These are phyloP conservation scores for Gymnopilus dilepis DNA, from an alignment of 768 basidiomycete species.

Conservation along the genomic window DNA sequence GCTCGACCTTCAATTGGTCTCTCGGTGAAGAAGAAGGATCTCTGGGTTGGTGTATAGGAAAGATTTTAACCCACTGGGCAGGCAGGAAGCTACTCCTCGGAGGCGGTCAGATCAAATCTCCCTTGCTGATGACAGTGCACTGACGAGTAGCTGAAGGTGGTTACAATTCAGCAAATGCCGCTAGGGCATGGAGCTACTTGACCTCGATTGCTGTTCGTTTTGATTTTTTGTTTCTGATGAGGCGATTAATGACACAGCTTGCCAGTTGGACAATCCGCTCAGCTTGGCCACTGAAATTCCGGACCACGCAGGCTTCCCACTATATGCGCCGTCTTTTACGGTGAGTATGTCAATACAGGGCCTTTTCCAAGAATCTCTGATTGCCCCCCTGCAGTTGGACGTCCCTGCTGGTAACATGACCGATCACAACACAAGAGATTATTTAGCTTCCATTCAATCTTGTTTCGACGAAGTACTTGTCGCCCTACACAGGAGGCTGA, in stretches of 20 bases:
- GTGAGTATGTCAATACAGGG: slow-evolving; percentile 26
- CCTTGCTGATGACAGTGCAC: no score
- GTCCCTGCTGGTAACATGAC: slow-evolving; percentile 74
- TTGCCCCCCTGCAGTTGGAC: slow-evolving; percentile 51
- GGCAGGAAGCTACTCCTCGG: slow-evolving; percentile 75
- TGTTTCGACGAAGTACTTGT: slow-evolving; percentile 42
- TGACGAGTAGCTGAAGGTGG: slow-evolving; percentile 56
- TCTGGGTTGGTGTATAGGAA: slow-evolving; percentile 69
- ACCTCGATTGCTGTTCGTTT: slow-evolving; percentile 74
- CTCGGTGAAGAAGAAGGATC: slow-evolving; percentile 62
- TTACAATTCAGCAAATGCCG: slow-evolving; percentile 82
- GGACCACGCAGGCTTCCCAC: slow-evolving; percentile 73
- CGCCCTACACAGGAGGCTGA: slow-evolving; percentile 33
- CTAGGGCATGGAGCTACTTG: slow-evolving; percentile 85
- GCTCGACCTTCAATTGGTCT: slow-evolving; percentile 74
- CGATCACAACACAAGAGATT: slow-evolving; percentile 72
- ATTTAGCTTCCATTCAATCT: slow-evolving; percentile 50
- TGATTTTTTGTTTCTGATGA: background rate
- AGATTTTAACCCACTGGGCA: slow-evolving; percentile 57
- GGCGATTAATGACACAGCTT: background rate
- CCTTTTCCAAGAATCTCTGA: background rate
- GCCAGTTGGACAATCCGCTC: slow-evolving; percentile 60
- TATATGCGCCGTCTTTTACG: slow-evolving; percentile 82
- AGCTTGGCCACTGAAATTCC: slow-evolving; percentile 70
- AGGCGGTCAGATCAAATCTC: slow-evolving; percentile 54